Percentiles rank a stretch among this genome's conserved stretches.
Evolutionary conservation across 2,329 filamentous ascomycete species (phyloP).

Genomic region (Sclerotinia spermophila): DNA sequence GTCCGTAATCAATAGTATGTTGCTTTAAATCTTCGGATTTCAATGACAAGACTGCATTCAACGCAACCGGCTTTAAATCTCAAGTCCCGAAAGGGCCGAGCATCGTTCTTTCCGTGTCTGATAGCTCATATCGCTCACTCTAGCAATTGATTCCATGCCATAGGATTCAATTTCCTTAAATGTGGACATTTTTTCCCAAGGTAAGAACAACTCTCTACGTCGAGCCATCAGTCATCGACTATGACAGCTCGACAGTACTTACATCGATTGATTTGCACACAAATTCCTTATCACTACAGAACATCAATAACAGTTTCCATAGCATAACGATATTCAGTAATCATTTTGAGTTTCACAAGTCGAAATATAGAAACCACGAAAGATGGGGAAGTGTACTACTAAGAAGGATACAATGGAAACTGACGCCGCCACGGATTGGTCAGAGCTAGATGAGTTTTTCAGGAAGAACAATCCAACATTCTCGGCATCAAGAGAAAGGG

Average conservation of each 20-base stretch:
- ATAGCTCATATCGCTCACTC: background rate
- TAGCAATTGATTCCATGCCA: no score
- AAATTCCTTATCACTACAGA: background rate
- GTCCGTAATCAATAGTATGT: no score
- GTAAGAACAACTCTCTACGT: background rate
- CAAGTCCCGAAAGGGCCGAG: background rate
- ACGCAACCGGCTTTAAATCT: background rate
- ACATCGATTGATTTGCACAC: background rate
- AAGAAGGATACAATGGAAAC: no score
- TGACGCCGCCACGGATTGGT: background rate
- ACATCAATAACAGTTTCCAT: background rate
- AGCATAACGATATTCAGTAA: background rate
- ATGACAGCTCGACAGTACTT: background rate
- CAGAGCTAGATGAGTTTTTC: background rate
- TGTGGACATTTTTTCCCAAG: background rate
- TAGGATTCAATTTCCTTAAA: no score
- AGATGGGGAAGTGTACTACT: background rate
- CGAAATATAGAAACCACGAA: no score
- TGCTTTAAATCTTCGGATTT: background rate
- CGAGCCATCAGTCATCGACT: background rate
- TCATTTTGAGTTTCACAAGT: background rate
- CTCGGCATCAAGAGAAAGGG: background rate
- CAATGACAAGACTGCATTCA: background rate
- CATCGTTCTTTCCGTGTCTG: background rate
- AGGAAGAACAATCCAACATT: background rate